These are phyloP conservation scores for Gracilaria caudata DNA, from an alignment of 23 red algal genomes.

Conservation along the genomic window DNA sequence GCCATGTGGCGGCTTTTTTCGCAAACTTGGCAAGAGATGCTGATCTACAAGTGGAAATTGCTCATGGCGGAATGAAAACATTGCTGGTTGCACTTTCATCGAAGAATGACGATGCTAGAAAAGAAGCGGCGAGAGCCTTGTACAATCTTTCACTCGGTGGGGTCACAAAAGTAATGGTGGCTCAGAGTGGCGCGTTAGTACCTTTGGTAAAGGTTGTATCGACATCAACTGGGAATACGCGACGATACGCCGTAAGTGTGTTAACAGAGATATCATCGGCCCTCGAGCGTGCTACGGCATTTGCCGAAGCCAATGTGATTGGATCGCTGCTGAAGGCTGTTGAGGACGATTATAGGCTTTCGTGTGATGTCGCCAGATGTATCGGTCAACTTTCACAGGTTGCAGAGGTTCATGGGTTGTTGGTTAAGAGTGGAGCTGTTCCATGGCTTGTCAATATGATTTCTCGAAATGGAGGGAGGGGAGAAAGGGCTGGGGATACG, in stretches of 20 bases:
- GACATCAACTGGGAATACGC: conserved; percentile 6
- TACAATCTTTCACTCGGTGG: conserved; percentile 70
- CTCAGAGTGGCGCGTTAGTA: conserved; percentile 36
- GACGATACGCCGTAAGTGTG: conserved; percentile 49
- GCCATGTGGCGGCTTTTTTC: conserved; percentile 32
- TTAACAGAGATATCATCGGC: conserved; percentile 45
- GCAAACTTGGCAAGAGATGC: conserved; percentile 56
- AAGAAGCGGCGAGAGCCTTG: conserved; percentile 46
- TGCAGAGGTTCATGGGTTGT: conserved; percentile 50
- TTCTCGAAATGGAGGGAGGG: conserved; percentile 60
- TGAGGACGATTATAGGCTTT: conserved; percentile 42
- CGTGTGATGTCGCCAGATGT: conserved; percentile 49
- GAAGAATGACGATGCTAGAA: conserved; percentile 43
- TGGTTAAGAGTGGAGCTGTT: conserved; percentile 57
- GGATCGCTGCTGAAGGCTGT: conserved; percentile 37
- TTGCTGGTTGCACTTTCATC: conserved; percentile 46
- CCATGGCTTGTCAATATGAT: conserved; percentile 61
- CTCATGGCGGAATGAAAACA: conserved; percentile 43
- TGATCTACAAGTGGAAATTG: conserved; percentile 54
- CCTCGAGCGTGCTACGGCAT: conserved; percentile 20
- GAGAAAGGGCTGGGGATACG: conserved; percentile 37
- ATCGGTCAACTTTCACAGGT: conserved; percentile 38
- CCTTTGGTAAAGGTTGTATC: conserved; percentile 49
- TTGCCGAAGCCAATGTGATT: conserved; percentile 55
- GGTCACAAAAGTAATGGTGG: conserved; percentile 47